Evolutionary conservation across 495 filamentous ascomycete genomes (phyloP).

Genomic region (Glarea lozoyensis): DNA sequence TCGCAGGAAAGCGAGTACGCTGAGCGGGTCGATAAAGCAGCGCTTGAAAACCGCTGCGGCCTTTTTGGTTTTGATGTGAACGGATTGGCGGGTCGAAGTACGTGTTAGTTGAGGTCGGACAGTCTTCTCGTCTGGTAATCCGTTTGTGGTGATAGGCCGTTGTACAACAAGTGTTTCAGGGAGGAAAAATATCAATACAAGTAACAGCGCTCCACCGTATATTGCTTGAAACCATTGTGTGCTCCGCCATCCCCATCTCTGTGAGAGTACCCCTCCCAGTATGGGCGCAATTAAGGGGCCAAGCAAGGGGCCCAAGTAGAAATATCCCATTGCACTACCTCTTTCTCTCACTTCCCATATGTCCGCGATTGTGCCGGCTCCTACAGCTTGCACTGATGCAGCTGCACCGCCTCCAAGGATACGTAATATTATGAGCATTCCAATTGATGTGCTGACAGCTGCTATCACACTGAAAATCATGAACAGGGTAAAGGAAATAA

Average conservation of each 20-base stretch:
- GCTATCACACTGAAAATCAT: conserved; percentile 66
- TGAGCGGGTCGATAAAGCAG: conserved; percentile 70
- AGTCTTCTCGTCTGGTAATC: conserved; percentile 12
- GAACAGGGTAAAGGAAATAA: conserved; percentile 74
- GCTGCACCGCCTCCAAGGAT: conserved; percentile 74
- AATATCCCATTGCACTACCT: conserved; percentile 84
- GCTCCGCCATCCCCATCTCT: conserved; percentile 70
- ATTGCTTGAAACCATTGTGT: conserved; percentile 81
- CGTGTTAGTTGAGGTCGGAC: conserved; percentile 34
- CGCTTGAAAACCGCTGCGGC: conserved; percentile 49
- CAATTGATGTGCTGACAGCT: conserved; percentile 66
- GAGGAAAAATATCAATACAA: conserved; percentile 56
- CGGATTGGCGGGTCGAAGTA: conserved; percentile 54
- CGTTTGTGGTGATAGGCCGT: conserved; percentile 4
- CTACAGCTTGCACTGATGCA: conserved; percentile 84
- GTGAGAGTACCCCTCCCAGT: conserved; percentile 67
- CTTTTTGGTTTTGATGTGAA: conserved; percentile 43
- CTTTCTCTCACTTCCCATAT: conserved; percentile 78
- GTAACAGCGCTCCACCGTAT: conserved; percentile 59
- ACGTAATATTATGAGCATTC: conserved; percentile 81
- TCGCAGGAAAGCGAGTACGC: conserved; percentile 66
- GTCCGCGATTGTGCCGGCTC: conserved; percentile 87
- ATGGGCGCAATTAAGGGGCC: conserved; percentile 83
- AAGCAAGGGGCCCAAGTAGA: conserved; percentile 82
- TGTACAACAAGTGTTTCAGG: conserved; percentile 54